Conservation (phyloP, 495 filamentous ascomycete species). For the Apiosordaria backusii region DNA sequence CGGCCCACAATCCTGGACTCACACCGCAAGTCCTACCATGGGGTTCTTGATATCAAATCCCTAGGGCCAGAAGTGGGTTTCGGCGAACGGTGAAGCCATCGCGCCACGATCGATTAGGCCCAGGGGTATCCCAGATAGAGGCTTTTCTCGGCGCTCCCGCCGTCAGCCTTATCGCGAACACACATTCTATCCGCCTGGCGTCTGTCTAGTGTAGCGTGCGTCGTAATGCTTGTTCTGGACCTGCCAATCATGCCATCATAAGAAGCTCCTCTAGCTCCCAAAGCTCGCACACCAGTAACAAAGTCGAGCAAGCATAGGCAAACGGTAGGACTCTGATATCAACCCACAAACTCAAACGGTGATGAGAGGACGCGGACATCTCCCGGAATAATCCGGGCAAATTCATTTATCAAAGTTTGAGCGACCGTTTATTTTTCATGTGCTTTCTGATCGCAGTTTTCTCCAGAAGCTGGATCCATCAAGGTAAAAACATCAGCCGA, state of each 20-base stretch:
- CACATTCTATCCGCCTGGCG: not conserved
- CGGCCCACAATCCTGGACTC: not conserved
- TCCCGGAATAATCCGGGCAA: not conserved
- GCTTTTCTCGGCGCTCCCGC: not conserved
- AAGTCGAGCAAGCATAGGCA: not conserved
- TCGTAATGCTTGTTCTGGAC: not conserved
- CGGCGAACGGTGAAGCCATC: not conserved
- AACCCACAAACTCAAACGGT: not conserved
- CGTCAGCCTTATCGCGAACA: conserved; percentile 5
- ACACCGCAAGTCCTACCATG: conserved; percentile 4
- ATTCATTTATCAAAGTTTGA: not conserved
- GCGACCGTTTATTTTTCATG: not conserved
- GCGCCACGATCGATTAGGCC: conserved; percentile 1
- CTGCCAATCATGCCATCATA: not conserved
- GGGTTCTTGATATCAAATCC: not conserved
- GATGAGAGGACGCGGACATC: not conserved
- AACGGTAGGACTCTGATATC: not conserved
- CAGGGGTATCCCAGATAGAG: not conserved
- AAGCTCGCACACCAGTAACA: not conserved
- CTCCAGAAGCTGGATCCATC: not conserved
- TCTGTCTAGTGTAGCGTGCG: not conserved
- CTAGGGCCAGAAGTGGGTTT: not conserved
- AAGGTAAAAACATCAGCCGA: not conserved
- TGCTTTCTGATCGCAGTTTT: too few relatives aligned
- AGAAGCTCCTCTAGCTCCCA: not conserved